Evolutionary conservation across 1,284 basidiomycete species (phyloP).

Genomic region (Tetrapyrgos nigripes): DNA sequence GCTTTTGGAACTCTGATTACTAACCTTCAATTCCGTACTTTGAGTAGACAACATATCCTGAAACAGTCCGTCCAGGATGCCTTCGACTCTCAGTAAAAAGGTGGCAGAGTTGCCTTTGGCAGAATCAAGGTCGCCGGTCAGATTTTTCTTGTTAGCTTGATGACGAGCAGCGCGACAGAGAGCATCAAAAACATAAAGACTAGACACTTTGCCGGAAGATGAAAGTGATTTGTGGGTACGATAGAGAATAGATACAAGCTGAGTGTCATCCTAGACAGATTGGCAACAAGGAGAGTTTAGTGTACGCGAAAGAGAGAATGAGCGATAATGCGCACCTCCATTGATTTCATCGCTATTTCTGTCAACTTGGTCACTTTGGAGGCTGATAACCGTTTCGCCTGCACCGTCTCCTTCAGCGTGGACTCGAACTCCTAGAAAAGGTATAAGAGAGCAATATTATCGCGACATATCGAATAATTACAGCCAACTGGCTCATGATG

Average conservation of each 20-base stretch:
- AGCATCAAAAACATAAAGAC: constrained; percentile 91
- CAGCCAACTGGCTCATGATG: constrained; percentile 6
- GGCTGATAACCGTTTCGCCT: constrained; percentile 81
- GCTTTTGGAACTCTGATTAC: constrained; percentile 43
- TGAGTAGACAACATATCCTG: constrained; percentile 76
- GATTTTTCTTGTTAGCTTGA: constrained; percentile 68
- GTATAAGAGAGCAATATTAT: not conserved
- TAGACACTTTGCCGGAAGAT: constrained; percentile 73
- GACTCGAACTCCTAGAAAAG: constrained; percentile 74
- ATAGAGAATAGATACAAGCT: constrained; percentile 85
- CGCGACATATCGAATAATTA: not conserved
- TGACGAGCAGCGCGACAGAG: constrained; percentile 83
- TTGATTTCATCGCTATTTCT: constrained; percentile 73
- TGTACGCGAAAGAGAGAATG: not conserved
- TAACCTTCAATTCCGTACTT: constrained; percentile 81
- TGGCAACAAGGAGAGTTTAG: constrained; percentile 4
- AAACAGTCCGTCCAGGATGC: constrained; percentile 83
- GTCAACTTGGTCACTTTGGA: constrained; percentile 83
- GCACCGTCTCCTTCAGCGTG: constrained; percentile 79
- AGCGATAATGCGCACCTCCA: constrained; percentile 62
- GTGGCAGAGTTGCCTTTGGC: constrained; percentile 77
- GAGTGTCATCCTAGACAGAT: constrained; percentile 75
- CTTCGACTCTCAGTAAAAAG: constrained; percentile 87
- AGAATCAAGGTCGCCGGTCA: constrained; percentile 59
- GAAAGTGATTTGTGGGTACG: constrained; percentile 83